Base-by-base conservation (phyloP, 306 rosid genomes). In the Pterocarpus macrocarpus region DNA sequence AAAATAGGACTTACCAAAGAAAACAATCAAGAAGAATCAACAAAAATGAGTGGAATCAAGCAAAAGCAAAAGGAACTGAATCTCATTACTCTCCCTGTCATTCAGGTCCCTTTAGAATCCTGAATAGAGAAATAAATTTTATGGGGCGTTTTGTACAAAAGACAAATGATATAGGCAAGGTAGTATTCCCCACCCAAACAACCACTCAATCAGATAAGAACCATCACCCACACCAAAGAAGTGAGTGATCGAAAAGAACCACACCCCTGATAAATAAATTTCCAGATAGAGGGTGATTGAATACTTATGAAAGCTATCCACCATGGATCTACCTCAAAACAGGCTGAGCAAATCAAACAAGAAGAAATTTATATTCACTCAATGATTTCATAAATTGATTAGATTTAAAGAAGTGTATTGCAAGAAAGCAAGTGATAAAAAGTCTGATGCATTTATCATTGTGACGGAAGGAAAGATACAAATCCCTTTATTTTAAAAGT, bases 241-340 rank as follows among this genome's bases (percentile, higher is more conserved):
- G 6, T 15, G 44, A 75, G 45, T 75, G 47, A 12, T 30, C 79
- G 32, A 22, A 22, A 57, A 33, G 61, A 75, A 75, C 71, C 17
- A 52, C 3, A 12, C n/a, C 36, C 41, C 64, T 8, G 11, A 13
- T 8, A 38, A 58, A 77, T 44, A 65, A 63, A 7, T 38, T 65
- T 38, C 35, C 32, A 53, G 44, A 81, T 4, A 57, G 35, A 53
- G 47, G 47, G 17, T 0, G 52, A 55, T 44, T 64, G 49, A 65
- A 44, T 47, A 53, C 73, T 67, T 53, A 44, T 12, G 9, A 16
- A 73, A 79, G 56, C 36, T 71, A 62, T 50, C 61, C 45, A 73
- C 59, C 79, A 38, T 35, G 36, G 56, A 50, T 41, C 78, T 71
- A 47, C 61, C 77, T 34, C 38, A 69, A 58, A 41, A 69, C 6